These are phyloP conservation scores for Stephania japonica DNA, from an alignment of 164 flowering plant species.

Conservation along the genomic window DNA sequence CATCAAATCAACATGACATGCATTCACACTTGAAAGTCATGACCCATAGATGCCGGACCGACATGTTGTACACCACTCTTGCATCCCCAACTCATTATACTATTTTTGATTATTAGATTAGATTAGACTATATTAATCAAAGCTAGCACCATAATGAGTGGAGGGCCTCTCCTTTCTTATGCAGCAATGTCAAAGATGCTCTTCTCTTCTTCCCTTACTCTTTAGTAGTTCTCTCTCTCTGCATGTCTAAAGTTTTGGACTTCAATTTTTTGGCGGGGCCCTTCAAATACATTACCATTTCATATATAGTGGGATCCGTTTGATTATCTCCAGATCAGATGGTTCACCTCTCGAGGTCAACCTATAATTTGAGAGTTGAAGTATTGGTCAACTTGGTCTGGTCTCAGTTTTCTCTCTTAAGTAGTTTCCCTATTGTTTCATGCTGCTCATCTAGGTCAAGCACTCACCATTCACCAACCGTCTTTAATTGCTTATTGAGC, in stretches of 20 bases:
- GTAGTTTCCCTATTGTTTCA: constrained; percentile 1
- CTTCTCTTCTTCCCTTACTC: background rate
- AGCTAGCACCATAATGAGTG: background rate
- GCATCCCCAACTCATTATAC: background rate
- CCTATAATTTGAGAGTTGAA: background rate
- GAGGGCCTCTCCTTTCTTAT: background rate
- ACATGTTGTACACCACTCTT: background rate
- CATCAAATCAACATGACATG: background rate
- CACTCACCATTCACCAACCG: background rate
- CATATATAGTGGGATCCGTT: background rate
- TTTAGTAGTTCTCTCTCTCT: background rate
- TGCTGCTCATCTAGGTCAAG: constrained; percentile 9
- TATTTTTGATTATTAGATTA: background rate
- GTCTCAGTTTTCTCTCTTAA: background rate
- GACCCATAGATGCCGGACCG: background rate
- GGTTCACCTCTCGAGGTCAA: background rate
- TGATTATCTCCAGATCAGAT: background rate
- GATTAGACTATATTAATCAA: background rate
- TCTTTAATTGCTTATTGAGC: background rate
- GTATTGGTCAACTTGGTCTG: background rate
- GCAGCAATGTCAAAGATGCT: constrained; percentile 1
- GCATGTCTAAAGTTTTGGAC: background rate
- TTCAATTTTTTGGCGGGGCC: background rate
- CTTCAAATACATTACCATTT: background rate
- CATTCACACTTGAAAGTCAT: constrained; percentile 7